Base-by-base conservation (phyloP, 805 yeast genomes). In the Candida nanaspora region DNA sequence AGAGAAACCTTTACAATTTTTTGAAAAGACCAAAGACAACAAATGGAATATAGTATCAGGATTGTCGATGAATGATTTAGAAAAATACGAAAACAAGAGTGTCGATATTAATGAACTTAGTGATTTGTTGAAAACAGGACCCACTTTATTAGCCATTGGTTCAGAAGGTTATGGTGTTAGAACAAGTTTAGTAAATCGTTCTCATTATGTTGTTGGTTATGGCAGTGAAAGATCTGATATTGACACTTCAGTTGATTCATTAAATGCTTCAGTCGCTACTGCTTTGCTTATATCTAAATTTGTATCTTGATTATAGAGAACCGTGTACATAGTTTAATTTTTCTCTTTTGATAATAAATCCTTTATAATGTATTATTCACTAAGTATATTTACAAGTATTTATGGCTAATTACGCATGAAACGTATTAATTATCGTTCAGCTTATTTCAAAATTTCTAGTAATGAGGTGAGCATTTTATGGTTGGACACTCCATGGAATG, bases 211-310 rank as follows among this genome's bases (percentile, higher is more conserved):
- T 38, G 74, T 73, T 14, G 65, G 68, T 1, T 53, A 75, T 36
- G 62, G 57, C 8, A 47, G 53, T 35, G 46, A 42, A 25, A 51
- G 61, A 38, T 46, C 39, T 2, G 44, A 41, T 20, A 34, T 55
- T 11, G 62, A 60, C 45, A 50, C 44, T 3, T 54, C 62, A 31
- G 80, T 88, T 30, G 96, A 87, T 55, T 84, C 95, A 25, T 65
- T 88, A 53, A 88, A 88, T 55, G 97, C 86, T 26, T 85, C 93
- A 55, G 96, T 88, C 8, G 96, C 97, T 1, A 74, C 89, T 1
- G 93, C 89, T 1, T 53, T 88, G 23, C 55, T 88, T 37, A 62
- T 86, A 7, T 52, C 52, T 6, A 56, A 53, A 38, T 45, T 51
- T 32, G 16, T 46, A 20, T 34, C 3, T 14, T 21, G 28, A 33